Conservation (phyloP, 305 asterid species). For the Fraxinus sp. region DNA sequence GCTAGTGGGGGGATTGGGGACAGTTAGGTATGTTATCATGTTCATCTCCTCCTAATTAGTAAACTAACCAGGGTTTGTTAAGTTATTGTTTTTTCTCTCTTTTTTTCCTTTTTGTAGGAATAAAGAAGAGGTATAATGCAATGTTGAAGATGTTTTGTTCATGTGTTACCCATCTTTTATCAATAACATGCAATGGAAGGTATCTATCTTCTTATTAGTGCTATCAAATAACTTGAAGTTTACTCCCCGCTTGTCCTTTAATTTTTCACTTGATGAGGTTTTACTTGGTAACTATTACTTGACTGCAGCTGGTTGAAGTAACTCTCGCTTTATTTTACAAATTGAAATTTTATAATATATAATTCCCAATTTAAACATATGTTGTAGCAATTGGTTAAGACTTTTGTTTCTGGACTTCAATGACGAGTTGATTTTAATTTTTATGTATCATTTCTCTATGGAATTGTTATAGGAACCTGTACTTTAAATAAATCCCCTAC, state of each 20-base stretch:
- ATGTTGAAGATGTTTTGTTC: conserved; percentile 60
- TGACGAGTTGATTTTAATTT: background rate
- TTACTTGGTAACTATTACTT: conserved; percentile 1
- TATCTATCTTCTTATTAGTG: conserved; percentile 27
- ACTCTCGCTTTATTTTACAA: conserved; percentile 6
- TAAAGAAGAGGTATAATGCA: conserved; percentile 46
- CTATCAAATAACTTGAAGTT: conserved; percentile 6
- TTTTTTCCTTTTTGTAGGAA: conserved; percentile 46
- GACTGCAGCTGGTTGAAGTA: conserved; percentile 14
- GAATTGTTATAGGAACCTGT: background rate
- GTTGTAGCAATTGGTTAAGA: background rate
- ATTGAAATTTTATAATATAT: background rate
- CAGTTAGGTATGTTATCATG: conserved; percentile 9
- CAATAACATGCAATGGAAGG: conserved; percentile 62
- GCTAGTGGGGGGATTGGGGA: background rate
- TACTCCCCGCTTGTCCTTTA: conserved; percentile 1
- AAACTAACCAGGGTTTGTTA: conserved; percentile 23
- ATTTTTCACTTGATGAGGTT: background rate
- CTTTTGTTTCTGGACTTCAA: background rate
- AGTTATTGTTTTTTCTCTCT: conserved; percentile 18
- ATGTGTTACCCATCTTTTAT: conserved; percentile 48
- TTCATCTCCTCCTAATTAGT: conserved; percentile 9
- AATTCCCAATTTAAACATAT: background rate
- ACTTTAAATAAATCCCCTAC: background rate
- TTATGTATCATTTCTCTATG: background rate